These are phyloP conservation scores for Platismatia glauca DNA, from an alignment of 495 filamentous ascomycete genomes.

Conservation along the genomic window DNA sequence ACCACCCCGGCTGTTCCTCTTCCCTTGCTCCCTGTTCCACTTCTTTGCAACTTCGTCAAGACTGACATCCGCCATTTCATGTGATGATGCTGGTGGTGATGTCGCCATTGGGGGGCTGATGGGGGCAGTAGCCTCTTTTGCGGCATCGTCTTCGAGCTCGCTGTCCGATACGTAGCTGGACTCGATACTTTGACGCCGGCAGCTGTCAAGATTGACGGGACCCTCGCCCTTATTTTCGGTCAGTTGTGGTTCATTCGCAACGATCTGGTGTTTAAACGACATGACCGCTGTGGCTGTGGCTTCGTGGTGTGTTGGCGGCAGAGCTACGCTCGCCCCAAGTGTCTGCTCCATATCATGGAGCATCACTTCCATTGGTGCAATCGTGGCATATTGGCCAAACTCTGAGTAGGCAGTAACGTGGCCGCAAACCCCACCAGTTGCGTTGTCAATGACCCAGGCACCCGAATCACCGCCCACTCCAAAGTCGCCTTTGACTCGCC, in stretches of 20 bases:
- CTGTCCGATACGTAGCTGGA: not conserved
- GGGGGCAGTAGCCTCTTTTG: not conserved
- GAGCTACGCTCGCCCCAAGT: conserved; percentile 40
- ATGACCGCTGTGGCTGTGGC: conserved; percentile 7
- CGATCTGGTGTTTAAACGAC: conserved; percentile 5
- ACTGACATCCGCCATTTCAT: not conserved
- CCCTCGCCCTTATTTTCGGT: not conserved
- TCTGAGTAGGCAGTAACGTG: conserved; percentile 83
- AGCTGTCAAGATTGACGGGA: not conserved
- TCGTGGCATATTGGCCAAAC: conserved; percentile 67
- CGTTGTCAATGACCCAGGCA: conserved; percentile 84
- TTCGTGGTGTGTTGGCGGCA: conserved; percentile 15
- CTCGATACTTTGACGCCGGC: conserved; percentile 5
- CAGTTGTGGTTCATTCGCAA: not conserved
- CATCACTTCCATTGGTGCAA: conserved; percentile 88
- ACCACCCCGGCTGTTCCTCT: conserved; percentile 1
- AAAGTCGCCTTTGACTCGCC: conserved; percentile 65
- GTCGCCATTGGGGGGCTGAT: conserved; percentile 10
- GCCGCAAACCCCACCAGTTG: conserved; percentile 70
- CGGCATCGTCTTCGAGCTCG: conserved; percentile 3
- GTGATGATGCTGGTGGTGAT: conserved; percentile 8
- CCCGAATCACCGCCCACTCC: conserved; percentile 85
- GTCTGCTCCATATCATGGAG: conserved; percentile 75
- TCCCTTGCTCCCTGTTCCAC: conserved; percentile 14
- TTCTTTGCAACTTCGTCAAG: conserved; percentile 14